Evolutionary conservation across 2,329 filamentous ascomycete species (phyloP).

Genomic region (Thelonectria discophora): DNA sequence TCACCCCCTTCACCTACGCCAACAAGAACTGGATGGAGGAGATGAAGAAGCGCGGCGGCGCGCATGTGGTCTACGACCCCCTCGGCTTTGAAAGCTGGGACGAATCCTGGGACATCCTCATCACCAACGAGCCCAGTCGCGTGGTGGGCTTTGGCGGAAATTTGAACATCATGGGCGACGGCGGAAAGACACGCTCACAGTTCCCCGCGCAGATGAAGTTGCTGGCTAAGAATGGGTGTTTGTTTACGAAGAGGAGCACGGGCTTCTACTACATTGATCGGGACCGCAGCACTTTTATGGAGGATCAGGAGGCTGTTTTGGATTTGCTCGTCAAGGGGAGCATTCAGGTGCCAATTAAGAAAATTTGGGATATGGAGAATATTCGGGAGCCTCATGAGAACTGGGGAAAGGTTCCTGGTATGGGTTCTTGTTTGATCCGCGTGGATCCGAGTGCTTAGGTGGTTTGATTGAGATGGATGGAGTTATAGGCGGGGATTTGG

Average conservation of each 20-base stretch:
- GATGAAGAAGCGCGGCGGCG: conserved; percentile 57
- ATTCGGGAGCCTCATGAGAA: conserved; percentile 49
- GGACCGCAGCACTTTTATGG: conserved; percentile 45
- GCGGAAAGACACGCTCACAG: conserved; percentile 46
- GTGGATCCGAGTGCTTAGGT: conserved; percentile 14
- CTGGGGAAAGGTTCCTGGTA: conserved; percentile 47
- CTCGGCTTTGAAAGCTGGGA: conserved; percentile 61
- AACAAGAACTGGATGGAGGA: conserved; percentile 59
- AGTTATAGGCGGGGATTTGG: not conserved
- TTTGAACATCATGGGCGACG: conserved; percentile 41
- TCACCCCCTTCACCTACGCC: conserved; percentile 55
- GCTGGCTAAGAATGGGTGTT: conserved; percentile 42
- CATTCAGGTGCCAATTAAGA: conserved; percentile 50
- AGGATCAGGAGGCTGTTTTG: conserved; percentile 45
- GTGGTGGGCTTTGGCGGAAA: conserved; percentile 53
- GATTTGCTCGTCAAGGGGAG: conserved; percentile 43
- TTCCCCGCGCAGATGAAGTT: conserved; percentile 46
- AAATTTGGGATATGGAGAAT: conserved; percentile 52
- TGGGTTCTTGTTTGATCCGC: conserved; percentile 50
- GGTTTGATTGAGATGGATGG: not conserved
- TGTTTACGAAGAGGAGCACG: conserved; percentile 45
- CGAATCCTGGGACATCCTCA: conserved; percentile 57
- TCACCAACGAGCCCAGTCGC: conserved; percentile 45
- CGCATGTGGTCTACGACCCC: conserved; percentile 57
- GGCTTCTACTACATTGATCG: conserved; percentile 50